Conservation (phyloP, 75 land plant species). For the Selaginella moellendorffii region DNA sequence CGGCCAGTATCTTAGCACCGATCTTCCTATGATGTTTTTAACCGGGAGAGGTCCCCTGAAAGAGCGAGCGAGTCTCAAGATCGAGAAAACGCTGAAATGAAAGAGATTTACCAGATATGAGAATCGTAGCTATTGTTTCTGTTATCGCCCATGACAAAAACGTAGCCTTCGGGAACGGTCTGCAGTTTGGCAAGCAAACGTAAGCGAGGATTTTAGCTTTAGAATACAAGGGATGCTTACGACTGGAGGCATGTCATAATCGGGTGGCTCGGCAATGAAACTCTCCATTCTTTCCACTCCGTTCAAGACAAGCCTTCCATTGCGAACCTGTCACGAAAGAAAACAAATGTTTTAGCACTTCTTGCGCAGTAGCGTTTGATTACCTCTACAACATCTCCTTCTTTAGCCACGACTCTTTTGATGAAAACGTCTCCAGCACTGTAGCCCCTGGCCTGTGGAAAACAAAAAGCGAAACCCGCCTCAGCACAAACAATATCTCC, state of each 20-base stretch:
- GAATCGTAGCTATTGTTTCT: slow-evolving; percentile 95
- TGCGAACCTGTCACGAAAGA: slow-evolving; percentile 2
- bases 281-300: not conserved
- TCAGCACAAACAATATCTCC: not conserved
- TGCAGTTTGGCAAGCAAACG: slow-evolving; percentile 16
- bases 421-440: slow-evolving; percentile 79
- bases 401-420: slow-evolving; percentile 75
- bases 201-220: not conserved
- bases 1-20: slow-evolving; percentile 85
- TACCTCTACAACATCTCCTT: slow-evolving; percentile 77
- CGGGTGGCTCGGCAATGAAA: slow-evolving; percentile 4
- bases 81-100: too few species aligned
- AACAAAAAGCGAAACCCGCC: not conserved
- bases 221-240: not conserved
- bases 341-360: not conserved
- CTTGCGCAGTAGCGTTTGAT: too few species aligned
- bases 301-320: slow-evolving; percentile 1
- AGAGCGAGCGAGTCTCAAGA: not conserved
- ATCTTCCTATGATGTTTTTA: slow-evolving; percentile 69
- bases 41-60: slow-evolving; percentile 90
- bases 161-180: slow-evolving; percentile 68
- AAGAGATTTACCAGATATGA: slow-evolving; percentile 53
- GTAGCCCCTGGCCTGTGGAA: slow-evolving; percentile 57
- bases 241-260: not conserved
- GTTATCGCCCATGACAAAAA: slow-evolving; percentile 97